Base-by-base conservation (phyloP, 2,329 filamentous ascomycete genomes). In the Rhinocladiella similis region DNA sequence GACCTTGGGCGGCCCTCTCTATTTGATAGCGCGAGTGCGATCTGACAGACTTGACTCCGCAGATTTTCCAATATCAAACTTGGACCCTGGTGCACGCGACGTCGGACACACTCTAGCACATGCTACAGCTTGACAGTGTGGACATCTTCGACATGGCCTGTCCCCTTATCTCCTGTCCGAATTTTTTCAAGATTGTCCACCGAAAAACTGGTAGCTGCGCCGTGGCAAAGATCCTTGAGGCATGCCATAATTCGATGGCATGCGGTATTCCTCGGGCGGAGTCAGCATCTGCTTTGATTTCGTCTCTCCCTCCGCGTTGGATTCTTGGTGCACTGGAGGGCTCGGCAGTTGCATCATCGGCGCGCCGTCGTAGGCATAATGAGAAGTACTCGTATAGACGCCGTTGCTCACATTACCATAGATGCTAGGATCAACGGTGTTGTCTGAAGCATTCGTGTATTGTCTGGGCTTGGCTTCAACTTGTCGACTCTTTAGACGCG, bases 171-270 rank as follows among this genome's bases (percentile, higher is more conserved):
- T 29, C 48, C 20, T 12, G 27, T 43, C 3, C 38, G 14, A 33
- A 36, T 29, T 25, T 29, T 25, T 18, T 58, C 47, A 54, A 20
- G 38, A 53, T 22, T 42, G 49, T 5, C 54, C 52, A 10, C 63
- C 63, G 25, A 49, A 60, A 35, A 65, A 65, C 25, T 65, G 56
- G 45, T 65, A 65, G 50, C 57, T 65, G 18, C 63, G 59, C 18
- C 63, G 59, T 35, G 61, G 61, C 29, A 65, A 27, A 20, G 63
- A 59, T 5, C 59, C 59, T 27, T 47, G 54, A 13, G 63, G 61
- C 46, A 63, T 50, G 14, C 38, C 42, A 19, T 60, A 59, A 50
- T 56, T 56, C 13, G 22, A 42, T 6, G 43, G 12, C 45, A 42
- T 38, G 25, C 45, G 50, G 50, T 58, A 56, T 19, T 63, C 60